A percentile compares a stretch with the other conserved stretches of the same genome.
Evolutionary conservation across 495 filamentous ascomycete genomes (phyloP).

Genomic region (Penicillium macrosclerotiorum): DNA sequence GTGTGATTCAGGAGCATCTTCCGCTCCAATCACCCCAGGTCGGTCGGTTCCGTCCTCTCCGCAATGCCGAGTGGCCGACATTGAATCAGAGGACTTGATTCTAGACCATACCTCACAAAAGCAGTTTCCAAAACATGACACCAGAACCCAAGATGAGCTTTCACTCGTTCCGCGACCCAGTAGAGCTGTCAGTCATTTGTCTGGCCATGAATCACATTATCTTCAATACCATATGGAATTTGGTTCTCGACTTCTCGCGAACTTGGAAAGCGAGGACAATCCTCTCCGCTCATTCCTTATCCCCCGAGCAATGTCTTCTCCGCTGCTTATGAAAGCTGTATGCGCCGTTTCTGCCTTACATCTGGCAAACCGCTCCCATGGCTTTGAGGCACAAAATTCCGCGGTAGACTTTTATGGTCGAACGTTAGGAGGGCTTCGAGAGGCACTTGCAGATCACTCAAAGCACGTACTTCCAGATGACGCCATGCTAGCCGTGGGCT

Average conservation of each 20-base stretch:
- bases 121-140: not conserved
- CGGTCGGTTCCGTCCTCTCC: slow-evolving; percentile 13
- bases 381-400: slow-evolving; percentile 29
- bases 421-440: slow-evolving; percentile 36
- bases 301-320: slow-evolving; percentile 41
- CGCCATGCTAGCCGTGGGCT: slow-evolving; percentile 39
- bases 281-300: slow-evolving; percentile 42
- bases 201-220: slow-evolving; percentile 38
- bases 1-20: slow-evolving; percentile 9
- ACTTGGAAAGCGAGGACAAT: slow-evolving; percentile 42
- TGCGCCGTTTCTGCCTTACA: slow-evolving; percentile 46
- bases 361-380: slow-evolving; percentile 35
- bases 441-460: slow-evolving; percentile 22
- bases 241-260: slow-evolving; percentile 40
- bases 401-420: slow-evolving; percentile 38
- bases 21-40: slow-evolving; percentile 5
- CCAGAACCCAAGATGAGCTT: not conserved
- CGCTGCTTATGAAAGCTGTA: slow-evolving; percentile 42
- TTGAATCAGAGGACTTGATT: not conserved
- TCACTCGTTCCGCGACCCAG: slow-evolving; percentile 9
- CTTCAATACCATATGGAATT: slow-evolving; percentile 45
- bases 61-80: not conserved
- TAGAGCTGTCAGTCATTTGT: slow-evolving; percentile 30
- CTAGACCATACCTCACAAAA: not conserved
- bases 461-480: slow-evolving; percentile 30